Conservation (phyloP, 441 rosid genomes). For the Croton setiger region DNA sequence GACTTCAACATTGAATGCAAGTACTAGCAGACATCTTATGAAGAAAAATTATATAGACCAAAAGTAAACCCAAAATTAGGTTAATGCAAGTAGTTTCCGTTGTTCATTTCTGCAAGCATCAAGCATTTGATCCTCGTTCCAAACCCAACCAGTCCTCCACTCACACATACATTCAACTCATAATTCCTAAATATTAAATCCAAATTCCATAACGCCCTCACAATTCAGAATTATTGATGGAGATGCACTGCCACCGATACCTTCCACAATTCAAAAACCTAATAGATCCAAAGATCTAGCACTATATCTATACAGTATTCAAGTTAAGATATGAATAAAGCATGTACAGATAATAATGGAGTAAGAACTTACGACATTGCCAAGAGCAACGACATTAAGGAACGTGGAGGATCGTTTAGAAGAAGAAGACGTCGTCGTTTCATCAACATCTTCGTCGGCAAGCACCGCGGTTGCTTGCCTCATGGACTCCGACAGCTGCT, state of each 20-base stretch:
- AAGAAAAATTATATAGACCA: not conserved
- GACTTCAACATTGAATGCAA: conserved; percentile 1
- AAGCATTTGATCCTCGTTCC: not conserved
- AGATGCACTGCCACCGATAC: not conserved
- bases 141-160: not conserved
- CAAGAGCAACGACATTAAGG: conserved; percentile 76
- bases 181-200: not conserved
- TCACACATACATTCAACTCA: not conserved
- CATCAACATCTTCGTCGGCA: conserved; percentile 86
- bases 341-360: not conserved
- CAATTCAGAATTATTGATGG: not conserved
- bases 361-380: conserved; percentile 71
- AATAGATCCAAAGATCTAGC: conserved; percentile 35
- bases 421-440: conserved; percentile 42
- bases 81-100: not conserved
- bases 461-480: conserved; percentile 73
- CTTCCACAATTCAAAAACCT: conserved; percentile 8
- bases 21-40: not conserved
- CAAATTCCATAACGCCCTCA: conserved; percentile 1
- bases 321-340: conserved; percentile 2
- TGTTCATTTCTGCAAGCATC: not conserved
- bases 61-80: not conserved
- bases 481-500: conserved; percentile 79
- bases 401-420: conserved; percentile 63
- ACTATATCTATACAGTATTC: not conserved